Base-by-base conservation (phyloP, 1,139 yeast genomes). In the Taphrina pruni region DNA sequence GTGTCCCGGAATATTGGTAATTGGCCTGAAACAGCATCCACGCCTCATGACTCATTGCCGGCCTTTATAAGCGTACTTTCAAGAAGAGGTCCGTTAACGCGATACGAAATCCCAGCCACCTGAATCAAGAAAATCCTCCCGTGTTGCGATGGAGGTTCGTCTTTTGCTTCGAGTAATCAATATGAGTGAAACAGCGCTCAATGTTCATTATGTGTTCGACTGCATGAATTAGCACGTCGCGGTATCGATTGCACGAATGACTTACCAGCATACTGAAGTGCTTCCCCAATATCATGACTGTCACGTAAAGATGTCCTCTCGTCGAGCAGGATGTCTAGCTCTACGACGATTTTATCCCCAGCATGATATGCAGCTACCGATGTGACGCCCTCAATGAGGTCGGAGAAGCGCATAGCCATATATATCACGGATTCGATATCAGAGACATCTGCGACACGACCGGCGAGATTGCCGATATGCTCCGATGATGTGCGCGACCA, bases 151-250 rank as follows among this genome's bases (percentile, higher is more conserved):
- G 67, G 21, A 64, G 51, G 32, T 56, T 54, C 9, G 67, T 64
- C 67, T 64, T 64, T 32, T 35, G 26, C 46, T 45, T 57, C 9
- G 45, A 51, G 26, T 89, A 89, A 74, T 89, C 96, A 52, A 89
- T 83, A 76, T 89, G 96, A 12, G 89, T 95, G 81, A 87, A 89
- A 1, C 94, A 92, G 67, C 96, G 81, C 76, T 89, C 94, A 1
- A 89, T 92, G 78, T 82, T 85, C 0, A 94, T 92, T 69, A 89
- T 45, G 56, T 64, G 67, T 45, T 64, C 67, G 8, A 64, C 62
- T 58, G 36, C n/a, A 14, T 3, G 2, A 20, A 38, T 38, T 56
- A 56, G 50, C 60, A n/a, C 6, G n/a, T 6, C 36, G 36, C 12
- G 2, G 36, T n/a, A 21, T 14, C 12, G n/a, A 12, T 79, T 0